Conservation (phyloP, 1,284 basidiomycete genomes). For the Inonotus hispidus region DNA sequence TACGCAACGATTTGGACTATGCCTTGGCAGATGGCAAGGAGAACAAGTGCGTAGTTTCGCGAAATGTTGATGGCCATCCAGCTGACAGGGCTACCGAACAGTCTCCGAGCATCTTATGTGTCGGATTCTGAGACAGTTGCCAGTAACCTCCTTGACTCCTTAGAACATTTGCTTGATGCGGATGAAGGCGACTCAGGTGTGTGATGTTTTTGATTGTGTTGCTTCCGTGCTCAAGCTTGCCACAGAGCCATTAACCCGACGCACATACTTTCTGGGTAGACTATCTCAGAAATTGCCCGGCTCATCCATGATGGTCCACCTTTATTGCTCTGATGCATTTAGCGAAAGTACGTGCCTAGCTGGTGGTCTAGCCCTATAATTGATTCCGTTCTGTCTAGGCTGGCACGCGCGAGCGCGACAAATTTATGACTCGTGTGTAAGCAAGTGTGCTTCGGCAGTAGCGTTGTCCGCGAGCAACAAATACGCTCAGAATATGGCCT, state of each 20-base stretch:
- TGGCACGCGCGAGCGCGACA: neutral
- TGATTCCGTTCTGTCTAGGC: neutral
- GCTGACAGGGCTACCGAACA: neutral
- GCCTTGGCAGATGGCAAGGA: conserved; percentile 37
- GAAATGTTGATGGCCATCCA: neutral
- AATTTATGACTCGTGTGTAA: conserved; percentile 8
- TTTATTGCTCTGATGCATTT: conserved; percentile 7
- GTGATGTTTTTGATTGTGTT: neutral
- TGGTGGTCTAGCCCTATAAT: neutral
- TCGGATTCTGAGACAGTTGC: conserved; percentile 7
- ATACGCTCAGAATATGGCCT: neutral
- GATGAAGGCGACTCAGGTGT: conserved; percentile 6
- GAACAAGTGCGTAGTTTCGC: conserved; percentile 25
- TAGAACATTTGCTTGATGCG: conserved; percentile 1
- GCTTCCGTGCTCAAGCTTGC: neutral
- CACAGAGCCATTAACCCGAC: neutral
- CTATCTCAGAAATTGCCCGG: conserved; percentile 12
- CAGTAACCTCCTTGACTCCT: conserved; percentile 1
- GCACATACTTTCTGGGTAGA: conserved; percentile 10
- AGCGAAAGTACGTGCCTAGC: conserved; percentile 6
- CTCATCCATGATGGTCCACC: conserved; percentile 2
- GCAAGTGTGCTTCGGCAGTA: conserved; percentile 3
- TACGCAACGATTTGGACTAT: conserved; percentile 51
- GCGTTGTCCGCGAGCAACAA: conserved; percentile 3
- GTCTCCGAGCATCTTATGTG: conserved; percentile 1